These are phyloP conservation scores for Neurospora sp. DNA, from an alignment of 495 filamentous ascomycete species.

Conservation along the genomic window DNA sequence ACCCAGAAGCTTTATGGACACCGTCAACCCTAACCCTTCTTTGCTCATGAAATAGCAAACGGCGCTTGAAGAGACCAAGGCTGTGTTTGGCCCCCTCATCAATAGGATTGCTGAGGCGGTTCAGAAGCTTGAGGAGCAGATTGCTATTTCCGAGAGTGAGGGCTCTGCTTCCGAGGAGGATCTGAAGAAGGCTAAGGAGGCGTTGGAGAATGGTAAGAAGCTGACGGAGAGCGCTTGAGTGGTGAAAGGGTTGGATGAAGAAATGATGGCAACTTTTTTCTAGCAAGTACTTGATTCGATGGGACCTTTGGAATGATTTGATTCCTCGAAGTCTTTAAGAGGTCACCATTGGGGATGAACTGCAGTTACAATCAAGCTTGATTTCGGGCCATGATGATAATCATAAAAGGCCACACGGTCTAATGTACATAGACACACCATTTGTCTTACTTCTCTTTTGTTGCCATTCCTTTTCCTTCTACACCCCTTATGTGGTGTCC, in stretches of 20 bases:
- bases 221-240: slow-evolving; percentile 15
- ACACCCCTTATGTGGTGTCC: slow-evolving; percentile 47
- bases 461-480: no score
- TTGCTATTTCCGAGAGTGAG: slow-evolving; percentile 44
- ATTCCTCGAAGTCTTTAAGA: background rate
- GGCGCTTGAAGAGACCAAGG: slow-evolving; percentile 73
- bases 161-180: slow-evolving; percentile 50
- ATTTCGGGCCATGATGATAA: background rate
- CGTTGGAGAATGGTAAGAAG: slow-evolving; percentile 32
- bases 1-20: background rate
- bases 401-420: background rate
- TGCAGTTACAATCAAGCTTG: background rate
- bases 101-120: slow-evolving; percentile 58
- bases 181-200: slow-evolving; percentile 48
- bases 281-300: background rate
- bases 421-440: background rate
- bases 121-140: slow-evolving; percentile 52
- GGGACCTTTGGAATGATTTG: background rate
- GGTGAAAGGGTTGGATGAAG: background rate
- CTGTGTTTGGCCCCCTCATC: slow-evolving; percentile 59
- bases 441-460: no score
- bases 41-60: slow-evolving; percentile 41
- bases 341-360: background rate
- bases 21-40: slow-evolving; percentile 16
- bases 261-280: background rate